These are phyloP conservation scores for Eucalyptus caleyi DNA, from an alignment of 345 rosid genomes.

Conservation along the genomic window DNA sequence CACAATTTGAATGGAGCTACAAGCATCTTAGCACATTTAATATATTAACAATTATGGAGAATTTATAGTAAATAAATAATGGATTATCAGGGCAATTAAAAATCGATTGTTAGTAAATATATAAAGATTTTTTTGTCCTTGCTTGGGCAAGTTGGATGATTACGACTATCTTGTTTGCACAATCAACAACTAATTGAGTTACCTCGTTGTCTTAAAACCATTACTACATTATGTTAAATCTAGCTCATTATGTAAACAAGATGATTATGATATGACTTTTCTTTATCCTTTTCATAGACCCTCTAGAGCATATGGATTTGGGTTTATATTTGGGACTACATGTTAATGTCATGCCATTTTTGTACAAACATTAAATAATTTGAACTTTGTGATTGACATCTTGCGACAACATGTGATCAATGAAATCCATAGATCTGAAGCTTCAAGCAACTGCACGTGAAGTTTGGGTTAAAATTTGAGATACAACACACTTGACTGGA, in stretches of 20 bases:
- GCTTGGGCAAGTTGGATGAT: too few relatives aligned
- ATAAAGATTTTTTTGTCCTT: background rate
- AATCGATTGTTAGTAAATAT: too few relatives aligned
- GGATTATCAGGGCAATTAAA: background rate
- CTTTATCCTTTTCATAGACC: fast-evolving
- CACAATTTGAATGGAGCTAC: background rate
- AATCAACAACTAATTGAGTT: too few relatives aligned
- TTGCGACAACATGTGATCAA: fast-evolving
- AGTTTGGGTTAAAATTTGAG: background rate
- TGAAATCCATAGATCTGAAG: too few relatives aligned
- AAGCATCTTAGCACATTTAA: background rate
- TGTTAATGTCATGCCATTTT: background rate
- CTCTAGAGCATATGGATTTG: fast-evolving
- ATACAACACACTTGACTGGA: background rate
- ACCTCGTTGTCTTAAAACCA: too few relatives aligned
- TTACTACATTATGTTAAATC: too few relatives aligned
- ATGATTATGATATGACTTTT: fast-evolving
- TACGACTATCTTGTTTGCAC: background rate
- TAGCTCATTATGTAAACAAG: fast-evolving
- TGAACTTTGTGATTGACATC: background rate
- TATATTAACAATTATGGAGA: background rate
- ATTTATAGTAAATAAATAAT: background rate
- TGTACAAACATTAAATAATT: background rate
- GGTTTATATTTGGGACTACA: fast-evolving
- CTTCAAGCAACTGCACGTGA: background rate